Evolutionary conservation across 1,139 yeast species (phyloP).

Genomic region (Pichia cactophila): DNA sequence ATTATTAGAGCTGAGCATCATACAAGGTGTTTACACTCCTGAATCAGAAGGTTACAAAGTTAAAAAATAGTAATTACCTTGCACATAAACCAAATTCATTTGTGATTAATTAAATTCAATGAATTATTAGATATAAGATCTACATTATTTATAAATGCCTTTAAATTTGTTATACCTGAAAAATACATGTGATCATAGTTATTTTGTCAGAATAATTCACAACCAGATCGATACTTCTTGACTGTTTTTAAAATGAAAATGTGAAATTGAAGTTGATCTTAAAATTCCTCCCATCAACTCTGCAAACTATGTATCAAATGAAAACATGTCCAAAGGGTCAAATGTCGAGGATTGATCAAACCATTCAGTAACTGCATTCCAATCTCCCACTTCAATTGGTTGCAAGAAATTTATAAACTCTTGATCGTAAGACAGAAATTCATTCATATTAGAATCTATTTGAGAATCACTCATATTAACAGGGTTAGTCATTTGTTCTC

Average conservation of each 20-base stretch:
- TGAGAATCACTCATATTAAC: neutral
- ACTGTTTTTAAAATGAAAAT: too few relatives aligned
- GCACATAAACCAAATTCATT: too few relatives aligned
- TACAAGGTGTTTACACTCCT: slow-evolving; percentile 26
- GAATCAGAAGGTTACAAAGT: slow-evolving; percentile 22
- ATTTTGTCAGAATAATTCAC: too few relatives aligned
- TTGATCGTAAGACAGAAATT: neutral
- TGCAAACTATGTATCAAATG: slow-evolving; percentile 2
- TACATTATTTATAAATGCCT: too few relatives aligned
- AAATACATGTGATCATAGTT: neutral
- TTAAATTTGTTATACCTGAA: neutral
- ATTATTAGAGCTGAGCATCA: slow-evolving; percentile 27
- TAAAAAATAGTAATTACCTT: neutral
- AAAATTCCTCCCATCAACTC: neutral
- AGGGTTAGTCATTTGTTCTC: neutral
- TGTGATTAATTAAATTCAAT: too few relatives aligned
- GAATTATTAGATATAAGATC: too few relatives aligned
- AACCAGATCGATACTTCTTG: too few relatives aligned
- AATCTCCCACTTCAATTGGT: slow-evolving; percentile 5
- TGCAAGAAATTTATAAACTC: slow-evolving; percentile 1
- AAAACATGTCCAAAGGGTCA: slow-evolving; percentile 2
- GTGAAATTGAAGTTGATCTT: neutral
- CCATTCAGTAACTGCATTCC: slow-evolving; percentile 10
- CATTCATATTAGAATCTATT: neutral
- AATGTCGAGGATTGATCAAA: slow-evolving; percentile 7